Evolutionary conservation across 148 eudicot species (phyloP).

Genomic region (Silene latifolia): DNA sequence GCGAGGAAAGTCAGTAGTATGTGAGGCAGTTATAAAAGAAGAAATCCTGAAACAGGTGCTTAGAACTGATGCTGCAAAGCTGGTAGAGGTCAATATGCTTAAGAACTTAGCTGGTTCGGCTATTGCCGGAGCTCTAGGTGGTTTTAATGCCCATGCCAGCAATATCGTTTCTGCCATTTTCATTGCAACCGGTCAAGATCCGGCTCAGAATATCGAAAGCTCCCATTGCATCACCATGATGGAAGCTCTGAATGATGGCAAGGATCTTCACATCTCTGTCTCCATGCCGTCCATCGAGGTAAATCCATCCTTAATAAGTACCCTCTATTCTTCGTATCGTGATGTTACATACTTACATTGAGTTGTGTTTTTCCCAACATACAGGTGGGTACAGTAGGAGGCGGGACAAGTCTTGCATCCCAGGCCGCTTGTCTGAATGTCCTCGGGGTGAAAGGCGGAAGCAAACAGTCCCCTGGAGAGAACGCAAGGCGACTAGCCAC

Average conservation of each 20-base stretch:
- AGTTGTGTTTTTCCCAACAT: background rate
- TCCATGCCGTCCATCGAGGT: slow-evolving; percentile 9
- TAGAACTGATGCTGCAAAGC: background rate
- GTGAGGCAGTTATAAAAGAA: slow-evolving; percentile 4
- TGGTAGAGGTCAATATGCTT: background rate
- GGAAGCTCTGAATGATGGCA: slow-evolving; percentile 12
- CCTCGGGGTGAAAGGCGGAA: background rate
- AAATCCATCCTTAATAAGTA: no score
- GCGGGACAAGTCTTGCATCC: slow-evolving; percentile 5
- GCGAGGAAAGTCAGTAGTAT: background rate
- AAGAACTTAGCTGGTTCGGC: slow-evolving; percentile 8
- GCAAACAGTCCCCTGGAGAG: background rate
- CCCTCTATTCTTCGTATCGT: no score
- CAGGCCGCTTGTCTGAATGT: slow-evolving; percentile 4
- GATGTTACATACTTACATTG: no score
- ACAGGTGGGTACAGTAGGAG: slow-evolving; percentile 7
- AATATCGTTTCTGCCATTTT: slow-evolving; percentile 1
- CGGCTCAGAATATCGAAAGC: slow-evolving; percentile 2
- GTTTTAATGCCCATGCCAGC: slow-evolving; percentile 12
- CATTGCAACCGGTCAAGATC: slow-evolving; percentile 6
- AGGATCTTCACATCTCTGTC: slow-evolving; percentile 13
- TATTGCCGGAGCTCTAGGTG: slow-evolving; percentile 5
- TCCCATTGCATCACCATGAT: slow-evolving; percentile 3
- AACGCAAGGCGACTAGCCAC: background rate
- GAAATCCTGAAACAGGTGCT: background rate